phyloP scores from a whole-genome alignment of 1,139 yeast genomes.

The Pneumocystis carinii region DNA sequence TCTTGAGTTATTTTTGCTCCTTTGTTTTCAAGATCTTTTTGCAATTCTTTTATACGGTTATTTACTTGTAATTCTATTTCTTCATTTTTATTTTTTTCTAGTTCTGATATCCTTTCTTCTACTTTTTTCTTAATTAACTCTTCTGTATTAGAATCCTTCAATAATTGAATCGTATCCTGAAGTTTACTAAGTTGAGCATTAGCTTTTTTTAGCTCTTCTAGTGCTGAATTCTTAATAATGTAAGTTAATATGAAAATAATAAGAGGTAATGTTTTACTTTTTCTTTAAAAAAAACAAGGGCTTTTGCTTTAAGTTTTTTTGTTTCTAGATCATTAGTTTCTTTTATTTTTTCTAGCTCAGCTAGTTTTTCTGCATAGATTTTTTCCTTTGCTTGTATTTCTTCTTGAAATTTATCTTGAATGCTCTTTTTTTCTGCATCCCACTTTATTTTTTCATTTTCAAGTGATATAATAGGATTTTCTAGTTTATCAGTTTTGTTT shows the following conservation, averaged over 20 bases:
- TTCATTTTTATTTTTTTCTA: conserved; percentile 5
- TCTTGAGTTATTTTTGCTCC: background rate
- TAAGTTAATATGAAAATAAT: conserved; percentile 17
- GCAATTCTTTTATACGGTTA: conserved; percentile 20
- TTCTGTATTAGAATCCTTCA: background rate
- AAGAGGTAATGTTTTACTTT: background rate
- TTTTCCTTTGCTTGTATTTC: conserved; percentile 24
- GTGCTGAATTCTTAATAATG: conserved; percentile 22
- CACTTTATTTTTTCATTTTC: conserved; percentile 9
- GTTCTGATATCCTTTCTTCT: background rate
- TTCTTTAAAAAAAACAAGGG: conserved; percentile 19
- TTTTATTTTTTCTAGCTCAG: background rate
- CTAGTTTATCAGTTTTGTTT: conserved; percentile 7
- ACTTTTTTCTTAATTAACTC: conserved; percentile 1
- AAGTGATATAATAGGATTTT: conserved; percentile 5
- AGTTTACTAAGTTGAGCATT: conserved; percentile 6
- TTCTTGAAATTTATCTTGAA: conserved; percentile 19
- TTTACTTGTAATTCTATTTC: conserved; percentile 15
- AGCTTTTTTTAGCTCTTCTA: conserved; percentile 14
- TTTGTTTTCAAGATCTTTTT: conserved; percentile 18
- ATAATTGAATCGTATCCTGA: conserved; percentile 8
- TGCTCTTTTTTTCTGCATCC: conserved; percentile 19
- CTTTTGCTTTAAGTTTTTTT: conserved; percentile 24
- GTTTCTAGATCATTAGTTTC: conserved; percentile 22
- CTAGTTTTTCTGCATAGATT: background rate